Base-by-base conservation (phyloP, 176 grass and related monocot species). In the Thinopyrum elongatum region DNA sequence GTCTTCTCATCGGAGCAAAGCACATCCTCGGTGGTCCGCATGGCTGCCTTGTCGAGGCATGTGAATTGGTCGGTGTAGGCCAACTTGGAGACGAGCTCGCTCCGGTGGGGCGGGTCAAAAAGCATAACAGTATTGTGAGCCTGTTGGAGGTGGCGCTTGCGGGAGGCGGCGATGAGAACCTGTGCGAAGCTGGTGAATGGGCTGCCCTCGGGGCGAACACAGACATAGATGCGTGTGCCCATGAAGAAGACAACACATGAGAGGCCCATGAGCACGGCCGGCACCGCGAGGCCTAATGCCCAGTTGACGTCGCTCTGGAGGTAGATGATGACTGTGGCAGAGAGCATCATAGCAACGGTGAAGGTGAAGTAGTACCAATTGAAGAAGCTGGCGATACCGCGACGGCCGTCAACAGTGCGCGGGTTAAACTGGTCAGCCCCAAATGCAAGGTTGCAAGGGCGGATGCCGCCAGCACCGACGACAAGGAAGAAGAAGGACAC, bases 301-400 rank as follows among this genome's bases (percentile, higher is more conserved):
- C 94, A 97, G 78, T 76, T 92, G 10, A 92, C 58, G 25, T 85
- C 81, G 79, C 87, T 93, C 87, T 97, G 94, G 17, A 97, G 70
- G 90, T 97, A 97, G 78, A 97, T 88, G 83, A 97, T 93, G 13
- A 94, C 1, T 2, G 94, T 97, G 6, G 82, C 65, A 4, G 94
- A 93, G 1, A 97, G 0, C 89, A 97, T 88, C 72, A 94, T 81
- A 42, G 91, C 85, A 30, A 90, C 17, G 6, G 91, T 90, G 74
- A 92, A 91, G 69, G 87, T 92, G 79, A 89, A 90, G 89, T 94
- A 95, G 64, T 95, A 95, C 92, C 92, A 94, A 85, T 97, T 97
- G 90, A 97, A 97, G 90, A 97, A 53, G 49, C 49, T 53, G 49
- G 49, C 49, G 49, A 53, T 53, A 5, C 49, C 49, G 16, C 49